Evolutionary conservation across 192 early-diverging fungal species (phyloP), one percentile per base, ranked within the genome.

Genomic region (Gonapodya prolifera): DNA sequence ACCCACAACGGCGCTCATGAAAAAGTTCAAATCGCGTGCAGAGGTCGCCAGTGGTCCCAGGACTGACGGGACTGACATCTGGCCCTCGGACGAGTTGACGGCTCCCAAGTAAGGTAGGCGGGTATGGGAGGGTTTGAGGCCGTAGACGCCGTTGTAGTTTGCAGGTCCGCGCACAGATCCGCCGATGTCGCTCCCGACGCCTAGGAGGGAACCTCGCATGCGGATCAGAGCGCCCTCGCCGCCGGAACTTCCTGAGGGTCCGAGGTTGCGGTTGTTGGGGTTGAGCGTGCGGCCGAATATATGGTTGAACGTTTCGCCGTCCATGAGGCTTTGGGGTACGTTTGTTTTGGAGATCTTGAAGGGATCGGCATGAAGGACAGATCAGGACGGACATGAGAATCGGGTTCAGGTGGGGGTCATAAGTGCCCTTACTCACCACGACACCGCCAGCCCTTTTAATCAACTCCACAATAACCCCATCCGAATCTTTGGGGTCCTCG

Each of bases 171-270:
- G 36, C 8, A 77, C 32, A 23, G 33, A 35, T 2, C 76, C 76
- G 23, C 76, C 76, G 35, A 77, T 77, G 35, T 77, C 76, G 45
- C 36, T 77, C 1, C 35, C 76, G n/a, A 77, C 34, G 1, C 76
- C 76, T 1, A 77, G 23, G 30, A 33, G 23, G 0, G 35, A 18
- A 0, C 33, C 76, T 0, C 28, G 16, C 35, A 35, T 28, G 13
- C 29, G 36, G 29, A 77, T 0, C 34, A 77, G 76, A 29, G 36
- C 76, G 1, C 35, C 76, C 36, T 77, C 76, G 35, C 76, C 76
- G 28, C 76, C 34, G 23, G 35, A 45, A 23, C n/a, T 30, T 16
- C 76, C 76, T 2, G 36, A 35, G n/a, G 35, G 32, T 31, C 28
- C 69, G 2, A 77, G 32, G 28, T n/a, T 30, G 8, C 1, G 35